Evolutionary conservation across 768 basidiomycete genomes (phyloP).

Genomic region (Ramaria sp.): DNA sequence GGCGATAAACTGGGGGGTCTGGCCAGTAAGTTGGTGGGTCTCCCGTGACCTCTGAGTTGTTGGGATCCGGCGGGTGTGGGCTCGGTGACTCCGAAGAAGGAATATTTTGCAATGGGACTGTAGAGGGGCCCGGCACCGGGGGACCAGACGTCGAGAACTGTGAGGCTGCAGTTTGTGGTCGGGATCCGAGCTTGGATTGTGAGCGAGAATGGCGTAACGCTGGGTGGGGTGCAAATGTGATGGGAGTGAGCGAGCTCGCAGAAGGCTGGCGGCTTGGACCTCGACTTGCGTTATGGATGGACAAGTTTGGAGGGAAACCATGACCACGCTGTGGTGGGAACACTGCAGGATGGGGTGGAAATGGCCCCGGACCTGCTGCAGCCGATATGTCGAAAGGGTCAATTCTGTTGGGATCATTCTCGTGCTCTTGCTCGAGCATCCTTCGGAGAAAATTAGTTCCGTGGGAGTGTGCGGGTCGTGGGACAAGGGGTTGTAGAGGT

Average conservation of each 20-base stretch:
- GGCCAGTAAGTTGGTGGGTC: constrained; percentile 2
- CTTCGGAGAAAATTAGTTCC: constrained; percentile 7
- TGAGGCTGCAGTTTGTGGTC: constrained; percentile 5
- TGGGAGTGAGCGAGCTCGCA: background rate
- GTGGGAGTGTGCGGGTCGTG: constrained; percentile 4
- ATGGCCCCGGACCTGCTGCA: background rate
- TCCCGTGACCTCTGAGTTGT: background rate
- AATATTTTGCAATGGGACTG: background rate
- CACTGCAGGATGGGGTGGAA: constrained; percentile 7
- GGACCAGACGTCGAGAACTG: background rate
- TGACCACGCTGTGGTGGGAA: background rate
- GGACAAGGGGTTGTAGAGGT: constrained; percentile 2
- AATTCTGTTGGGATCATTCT: constrained; percentile 4
- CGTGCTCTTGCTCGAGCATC: constrained; percentile 6
- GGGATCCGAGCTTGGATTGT: background rate
- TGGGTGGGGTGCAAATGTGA: background rate
- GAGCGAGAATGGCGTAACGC: constrained; percentile 1
- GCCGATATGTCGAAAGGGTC: constrained; percentile 9
- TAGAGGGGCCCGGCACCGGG: background rate
- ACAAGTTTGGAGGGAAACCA: background rate
- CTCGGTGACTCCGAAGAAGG: constrained; percentile 6
- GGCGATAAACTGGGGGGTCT: constrained; percentile 7
- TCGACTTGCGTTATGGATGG: background rate
- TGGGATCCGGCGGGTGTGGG: background rate
- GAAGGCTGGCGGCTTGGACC: constrained; percentile 6